A percentile compares a stretch with the other conserved stretches of the same genome.
Evolutionary conservation across 768 basidiomycete species (phyloP).

Genomic region (Mycena rebaudengoi): DNA sequence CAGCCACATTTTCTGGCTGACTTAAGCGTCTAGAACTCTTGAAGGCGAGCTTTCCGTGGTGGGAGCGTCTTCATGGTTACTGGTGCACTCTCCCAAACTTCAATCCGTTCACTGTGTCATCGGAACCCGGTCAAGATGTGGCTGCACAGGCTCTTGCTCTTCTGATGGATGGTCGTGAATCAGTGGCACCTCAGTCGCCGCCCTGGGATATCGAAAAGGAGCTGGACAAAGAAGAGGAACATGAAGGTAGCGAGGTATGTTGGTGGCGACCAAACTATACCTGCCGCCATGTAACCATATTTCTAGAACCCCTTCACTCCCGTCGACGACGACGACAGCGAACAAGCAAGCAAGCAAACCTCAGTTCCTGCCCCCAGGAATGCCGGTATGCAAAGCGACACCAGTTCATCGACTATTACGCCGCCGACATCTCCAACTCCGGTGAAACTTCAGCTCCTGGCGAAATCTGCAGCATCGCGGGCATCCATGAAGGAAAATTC

Average conservation of each 20-base stretch:
- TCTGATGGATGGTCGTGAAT: not conserved
- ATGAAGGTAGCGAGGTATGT: no score
- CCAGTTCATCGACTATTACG: not conserved
- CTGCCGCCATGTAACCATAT: no score
- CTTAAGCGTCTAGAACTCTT: not conserved
- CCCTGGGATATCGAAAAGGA: not conserved
- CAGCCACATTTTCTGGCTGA: not conserved
- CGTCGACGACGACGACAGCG: no score
- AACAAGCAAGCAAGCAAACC: no score
- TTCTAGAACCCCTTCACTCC: no score
- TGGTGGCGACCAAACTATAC: no score
- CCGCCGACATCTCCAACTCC: not conserved
- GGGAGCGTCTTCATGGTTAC: slow-evolving; percentile 8
- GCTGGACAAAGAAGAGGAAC: not conserved
- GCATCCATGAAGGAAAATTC: not conserved
- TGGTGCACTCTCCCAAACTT: slow-evolving; percentile 17
- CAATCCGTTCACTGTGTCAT: slow-evolving; percentile 7
- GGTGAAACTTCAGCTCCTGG: not conserved
- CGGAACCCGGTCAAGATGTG: slow-evolving; percentile 18
- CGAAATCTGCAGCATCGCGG: not conserved
- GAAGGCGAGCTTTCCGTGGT: not conserved
- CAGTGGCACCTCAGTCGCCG: no score
- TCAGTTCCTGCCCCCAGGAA: no score
- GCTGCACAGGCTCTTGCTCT: not conserved
- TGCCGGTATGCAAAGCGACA: no score